Conservation (phyloP, 441 rosid genomes). For the Pelargonium australe region DNA sequence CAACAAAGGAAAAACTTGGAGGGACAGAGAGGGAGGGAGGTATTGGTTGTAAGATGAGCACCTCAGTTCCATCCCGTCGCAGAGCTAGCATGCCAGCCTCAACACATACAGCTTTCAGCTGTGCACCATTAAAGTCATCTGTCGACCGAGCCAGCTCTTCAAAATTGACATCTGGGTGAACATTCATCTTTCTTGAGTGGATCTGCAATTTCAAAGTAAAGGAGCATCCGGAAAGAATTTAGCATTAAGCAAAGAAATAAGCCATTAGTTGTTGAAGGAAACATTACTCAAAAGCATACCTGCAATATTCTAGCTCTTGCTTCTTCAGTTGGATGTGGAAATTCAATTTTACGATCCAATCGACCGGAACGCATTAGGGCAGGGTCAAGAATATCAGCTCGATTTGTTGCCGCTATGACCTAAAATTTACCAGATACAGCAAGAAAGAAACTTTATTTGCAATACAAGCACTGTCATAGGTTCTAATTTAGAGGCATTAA, state of each 20-base stretch:
- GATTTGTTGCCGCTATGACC: conserved; percentile 97
- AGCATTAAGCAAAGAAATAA: not conserved
- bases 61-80: conserved; percentile 97
- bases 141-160: conserved; percentile 97
- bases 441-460: no score
- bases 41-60: no score
- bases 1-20: no score
- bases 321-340: no score
- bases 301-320: conserved; percentile 71
- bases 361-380: conserved; percentile 15
- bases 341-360: no score
- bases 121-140: conserved; percentile 95
- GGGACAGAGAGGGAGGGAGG: no score
- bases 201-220: conserved; percentile 38
- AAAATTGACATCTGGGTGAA: conserved; percentile 86
- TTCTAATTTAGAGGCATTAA: no score
- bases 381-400: conserved; percentile 94
- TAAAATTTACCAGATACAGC: conserved; percentile 20
- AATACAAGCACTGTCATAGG: no score
- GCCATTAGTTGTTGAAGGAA: not conserved
- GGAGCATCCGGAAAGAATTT: conserved; percentile 6
- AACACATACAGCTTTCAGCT: conserved; percentile 90
- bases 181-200: conserved; percentile 97
- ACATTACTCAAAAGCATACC: conserved; percentile 25
- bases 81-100: conserved; percentile 99